These are phyloP conservation scores for Zygosaccharomyces pseudorouxii DNA, from an alignment of 805 yeast genomes.

Conservation along the genomic window DNA sequence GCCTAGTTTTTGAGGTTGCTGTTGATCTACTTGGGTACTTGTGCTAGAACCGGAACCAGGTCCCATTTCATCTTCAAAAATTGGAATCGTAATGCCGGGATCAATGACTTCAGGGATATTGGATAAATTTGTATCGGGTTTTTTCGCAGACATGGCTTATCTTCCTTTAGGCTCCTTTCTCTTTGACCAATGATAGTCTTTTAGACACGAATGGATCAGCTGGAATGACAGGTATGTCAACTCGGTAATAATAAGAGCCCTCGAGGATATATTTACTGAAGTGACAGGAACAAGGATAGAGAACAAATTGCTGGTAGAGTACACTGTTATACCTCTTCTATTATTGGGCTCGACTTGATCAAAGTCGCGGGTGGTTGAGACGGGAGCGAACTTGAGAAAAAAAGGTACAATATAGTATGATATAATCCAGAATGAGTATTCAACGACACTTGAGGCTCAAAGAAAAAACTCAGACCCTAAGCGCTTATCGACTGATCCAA, in stretches of 20 bases:
- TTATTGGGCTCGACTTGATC: not conserved
- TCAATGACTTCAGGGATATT: slow-evolving; percentile 32
- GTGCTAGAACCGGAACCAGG: slow-evolving; percentile 6
- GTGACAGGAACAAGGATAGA: not conserved
- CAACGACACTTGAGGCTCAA: not conserved
- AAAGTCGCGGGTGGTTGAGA: not conserved
- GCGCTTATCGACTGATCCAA: not conserved
- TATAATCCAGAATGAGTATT: not conserved
- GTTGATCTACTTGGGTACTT: slow-evolving; percentile 14
- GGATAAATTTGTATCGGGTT: slow-evolving; percentile 13
- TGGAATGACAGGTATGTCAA: not conserved
- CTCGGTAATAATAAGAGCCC: not conserved
- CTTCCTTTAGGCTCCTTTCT: not conserved
- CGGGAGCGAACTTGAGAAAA: not conserved
- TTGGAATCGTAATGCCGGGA: slow-evolving; percentile 35
- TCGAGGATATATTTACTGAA: not conserved
- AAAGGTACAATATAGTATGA: not conserved
- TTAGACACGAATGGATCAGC: not conserved
- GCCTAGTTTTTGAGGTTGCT: slow-evolving; percentile 32
- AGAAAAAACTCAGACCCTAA: not conserved
- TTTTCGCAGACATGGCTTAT: slow-evolving; percentile 11
- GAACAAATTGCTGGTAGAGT: too few species aligned
- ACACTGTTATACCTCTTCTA: too few species aligned
- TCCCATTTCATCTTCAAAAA: slow-evolving; percentile 29
- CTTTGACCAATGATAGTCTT: not conserved